Conservation (phyloP, 352 stramenopile species). For the Phytophthora melonis region DNA sequence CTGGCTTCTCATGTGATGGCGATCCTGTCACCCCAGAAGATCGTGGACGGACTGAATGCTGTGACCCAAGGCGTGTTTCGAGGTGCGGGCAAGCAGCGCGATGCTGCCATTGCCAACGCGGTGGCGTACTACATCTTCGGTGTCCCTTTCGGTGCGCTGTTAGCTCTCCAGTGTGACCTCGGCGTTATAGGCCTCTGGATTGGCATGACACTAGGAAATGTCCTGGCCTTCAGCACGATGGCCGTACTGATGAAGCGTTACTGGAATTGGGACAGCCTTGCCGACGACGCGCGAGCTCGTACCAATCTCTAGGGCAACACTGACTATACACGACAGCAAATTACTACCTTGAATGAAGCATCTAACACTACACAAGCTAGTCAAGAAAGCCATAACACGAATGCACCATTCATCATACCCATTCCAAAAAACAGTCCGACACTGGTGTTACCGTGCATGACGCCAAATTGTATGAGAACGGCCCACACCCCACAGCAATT, state of each 20-base stretch:
- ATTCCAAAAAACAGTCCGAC: not conserved
- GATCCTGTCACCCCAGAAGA: conserved; percentile 41
- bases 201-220: conserved; percentile 48
- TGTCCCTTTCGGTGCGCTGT: conserved; percentile 59
- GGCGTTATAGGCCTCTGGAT: conserved; percentile 64
- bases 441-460: no score
- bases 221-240: conserved; percentile 8
- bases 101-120: conserved; percentile 57
- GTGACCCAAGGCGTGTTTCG: conserved; percentile 73
- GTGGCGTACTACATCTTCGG: conserved; percentile 75
- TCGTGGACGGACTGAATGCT: conserved; percentile 59
- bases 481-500: no score
- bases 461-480: no score
- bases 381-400: not conserved
- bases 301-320: no score
- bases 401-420: not conserved
- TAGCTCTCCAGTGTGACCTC: conserved; percentile 52
- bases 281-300: not conserved
- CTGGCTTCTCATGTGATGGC: conserved; percentile 49
- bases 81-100: conserved; percentile 56
- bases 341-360: no score
- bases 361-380: no score
- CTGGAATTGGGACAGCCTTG: not conserved
- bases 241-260: not conserved
- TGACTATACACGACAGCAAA: no score